Base-by-base conservation (phyloP, 345 rosid genomes). In the Camelina laxa region DNA sequence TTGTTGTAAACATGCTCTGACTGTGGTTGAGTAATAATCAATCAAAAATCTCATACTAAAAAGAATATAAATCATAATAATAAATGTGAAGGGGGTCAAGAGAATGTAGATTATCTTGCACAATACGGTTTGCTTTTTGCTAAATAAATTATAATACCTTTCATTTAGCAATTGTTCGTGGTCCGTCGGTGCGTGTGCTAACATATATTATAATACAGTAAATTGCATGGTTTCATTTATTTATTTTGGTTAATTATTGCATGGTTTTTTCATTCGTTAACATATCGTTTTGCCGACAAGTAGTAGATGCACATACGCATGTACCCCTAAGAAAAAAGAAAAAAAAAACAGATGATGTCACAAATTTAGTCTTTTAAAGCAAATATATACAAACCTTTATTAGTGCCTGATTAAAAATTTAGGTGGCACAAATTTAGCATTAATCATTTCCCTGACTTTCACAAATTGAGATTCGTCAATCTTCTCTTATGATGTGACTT, bases 101-200 rank as follows among this genome's bases (percentile, higher is more conserved):
- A 41, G 69, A 69, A 69, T 62, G 70, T 61, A 20, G 16, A 61
- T 69, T 75, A 60, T 53, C 70, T 75, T 75, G 70, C 70, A 68
- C 27, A 30, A 15, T 21, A 75, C 69, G 63, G 57, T 61, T 45
- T 69, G 9, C 69, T 69, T 60, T 75, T 53, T 42, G 64, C 16
- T 42, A 35, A 41, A 51, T 60, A 39, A 30, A 21, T 60, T 39
- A 67, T 27, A 39, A 60, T 41, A 20, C 41, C 64, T 1, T 60
- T 53, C 5, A 19, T 21, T n/a, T 60, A 75, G 69, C 69, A 60
- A 4, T 41, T 41, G 47, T 51, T 60, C 60, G 8, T 60, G 64
- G 39, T 50, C 79, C 74, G 74, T 68, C 63, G 74, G 73, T 49
- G 68, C 20, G 21, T 47, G 16, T 75, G 78, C 6, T 64, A 64